Evolutionary conservation across 1,139 yeast genomes (phyloP).

Genomic region (Keqinozyma sinolaborantium): DNA sequence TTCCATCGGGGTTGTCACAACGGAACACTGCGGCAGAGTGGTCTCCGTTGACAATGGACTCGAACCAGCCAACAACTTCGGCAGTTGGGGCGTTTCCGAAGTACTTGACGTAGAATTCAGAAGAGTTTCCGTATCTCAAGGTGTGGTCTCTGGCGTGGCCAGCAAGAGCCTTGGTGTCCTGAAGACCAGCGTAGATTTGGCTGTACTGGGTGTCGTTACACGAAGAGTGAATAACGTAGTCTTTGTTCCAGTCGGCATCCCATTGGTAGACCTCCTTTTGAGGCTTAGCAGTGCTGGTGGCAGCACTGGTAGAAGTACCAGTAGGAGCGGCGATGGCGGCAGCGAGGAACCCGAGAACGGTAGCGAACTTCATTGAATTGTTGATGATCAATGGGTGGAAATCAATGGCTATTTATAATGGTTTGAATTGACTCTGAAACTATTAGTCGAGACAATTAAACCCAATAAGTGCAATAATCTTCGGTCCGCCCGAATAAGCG

Average conservation of each 20-base stretch:
- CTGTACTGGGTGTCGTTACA: conserved; percentile 18
- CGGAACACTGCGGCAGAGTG: conserved; percentile 23
- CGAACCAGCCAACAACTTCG: conserved; percentile 30
- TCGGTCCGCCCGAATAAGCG: too few species aligned
- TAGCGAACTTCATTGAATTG: neutral
- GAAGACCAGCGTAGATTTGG: conserved; percentile 14
- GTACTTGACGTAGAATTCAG: conserved; percentile 18
- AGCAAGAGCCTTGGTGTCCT: conserved; percentile 16
- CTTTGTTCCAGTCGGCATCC: conserved; percentile 13
- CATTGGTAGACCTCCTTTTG: conserved; percentile 10
- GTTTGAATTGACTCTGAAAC: too few species aligned
- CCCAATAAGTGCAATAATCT: too few species aligned
- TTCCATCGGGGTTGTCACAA: conserved; percentile 32
- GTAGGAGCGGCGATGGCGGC: conserved; percentile 1
- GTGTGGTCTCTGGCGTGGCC: conserved; percentile 23
- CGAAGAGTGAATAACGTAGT: conserved; percentile 15
- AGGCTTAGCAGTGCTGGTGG: conserved; percentile 1
- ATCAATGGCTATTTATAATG: too few species aligned
- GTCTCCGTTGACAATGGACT: conserved; percentile 21
- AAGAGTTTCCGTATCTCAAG: conserved; percentile 17
- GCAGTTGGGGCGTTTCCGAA: conserved; percentile 29
- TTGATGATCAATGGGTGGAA: too few species aligned
- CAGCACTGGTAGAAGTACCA: conserved; percentile 1
- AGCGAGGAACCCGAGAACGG: neutral
- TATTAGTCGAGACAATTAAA: too few species aligned